Evolutionary conservation across 2,329 filamentous ascomycete genomes (phyloP).

Genomic region (Diaporthe sp.): DNA sequence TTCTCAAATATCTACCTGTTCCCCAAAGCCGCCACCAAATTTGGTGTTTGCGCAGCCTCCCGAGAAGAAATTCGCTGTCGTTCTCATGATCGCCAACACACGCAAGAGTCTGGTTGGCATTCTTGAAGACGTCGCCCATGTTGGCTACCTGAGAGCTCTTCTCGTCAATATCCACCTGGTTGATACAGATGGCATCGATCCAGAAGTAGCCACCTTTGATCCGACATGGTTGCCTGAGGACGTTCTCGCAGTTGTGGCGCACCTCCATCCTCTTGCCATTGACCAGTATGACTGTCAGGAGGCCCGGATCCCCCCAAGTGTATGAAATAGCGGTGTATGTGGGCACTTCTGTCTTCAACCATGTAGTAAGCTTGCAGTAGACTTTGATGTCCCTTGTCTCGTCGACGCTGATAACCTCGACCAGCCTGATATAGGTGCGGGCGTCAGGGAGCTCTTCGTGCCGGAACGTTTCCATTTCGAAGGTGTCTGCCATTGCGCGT

Average conservation of each 20-base stretch:
- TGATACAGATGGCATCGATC: slow-evolving; percentile 33
- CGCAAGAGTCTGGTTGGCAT: not conserved
- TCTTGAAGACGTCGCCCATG: slow-evolving; percentile 13
- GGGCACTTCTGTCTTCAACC: not conserved
- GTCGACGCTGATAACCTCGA: not conserved
- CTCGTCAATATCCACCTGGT: slow-evolving; percentile 7
- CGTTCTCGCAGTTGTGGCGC: slow-evolving; percentile 19
- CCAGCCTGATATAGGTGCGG: slow-evolving; percentile 7
- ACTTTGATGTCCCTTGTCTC: not conserved
- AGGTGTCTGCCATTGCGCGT: not conserved
- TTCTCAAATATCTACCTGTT: no score
- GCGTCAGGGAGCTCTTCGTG: not conserved
- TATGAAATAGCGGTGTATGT: slow-evolving; percentile 16
- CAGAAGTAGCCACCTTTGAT: not conserved
- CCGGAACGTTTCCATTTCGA: not conserved
- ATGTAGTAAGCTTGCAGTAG: slow-evolving; percentile 4
- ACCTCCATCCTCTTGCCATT: slow-evolving; percentile 17
- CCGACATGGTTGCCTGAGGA: not conserved
- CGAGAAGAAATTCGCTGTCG: not conserved
- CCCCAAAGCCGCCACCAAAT: not conserved
- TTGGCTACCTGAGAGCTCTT: slow-evolving; percentile 20
- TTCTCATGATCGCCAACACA: slow-evolving; percentile 11
- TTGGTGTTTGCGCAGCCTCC: not conserved
- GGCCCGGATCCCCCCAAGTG: slow-evolving; percentile 1
- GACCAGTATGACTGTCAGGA: not conserved